Evolutionary conservation across 495 filamentous ascomycete species (phyloP).

Genomic region (Xylaria intraflava): DNA sequence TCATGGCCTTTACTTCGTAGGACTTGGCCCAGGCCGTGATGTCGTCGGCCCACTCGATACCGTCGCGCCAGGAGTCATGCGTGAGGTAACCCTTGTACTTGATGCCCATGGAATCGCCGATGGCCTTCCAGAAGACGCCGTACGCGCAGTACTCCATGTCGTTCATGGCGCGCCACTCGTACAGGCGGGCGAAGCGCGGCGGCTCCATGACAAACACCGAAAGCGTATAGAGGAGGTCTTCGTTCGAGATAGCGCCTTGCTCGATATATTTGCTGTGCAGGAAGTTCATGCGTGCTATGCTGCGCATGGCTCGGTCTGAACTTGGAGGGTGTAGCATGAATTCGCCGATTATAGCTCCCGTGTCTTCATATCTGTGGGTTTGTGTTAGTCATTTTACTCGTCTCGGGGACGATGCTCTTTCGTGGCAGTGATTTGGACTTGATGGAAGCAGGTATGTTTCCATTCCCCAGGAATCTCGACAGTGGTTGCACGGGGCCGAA

Average conservation of each 20-base stretch:
- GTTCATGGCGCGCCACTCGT: conserved; percentile 58
- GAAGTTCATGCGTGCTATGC: conserved; percentile 60
- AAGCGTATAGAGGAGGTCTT: conserved; percentile 63
- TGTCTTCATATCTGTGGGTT: conserved; percentile 51
- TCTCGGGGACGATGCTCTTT: neutral
- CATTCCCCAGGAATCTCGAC: too few species aligned
- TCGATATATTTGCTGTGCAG: conserved; percentile 55
- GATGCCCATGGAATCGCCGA: conserved; percentile 57
- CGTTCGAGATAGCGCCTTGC: conserved; percentile 53
- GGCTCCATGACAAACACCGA: conserved; percentile 56
- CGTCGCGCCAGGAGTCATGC: conserved; percentile 48
- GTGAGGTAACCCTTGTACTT: conserved; percentile 35
- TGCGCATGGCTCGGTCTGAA: conserved; percentile 40
- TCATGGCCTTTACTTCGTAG: conserved; percentile 54
- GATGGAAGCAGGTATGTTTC: too few species aligned
- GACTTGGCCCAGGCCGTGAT: conserved; percentile 49
- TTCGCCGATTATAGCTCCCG: conserved; percentile 51
- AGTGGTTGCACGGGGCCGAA: neutral
- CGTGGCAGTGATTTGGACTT: neutral
- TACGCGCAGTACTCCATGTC: conserved; percentile 60
- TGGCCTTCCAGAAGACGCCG: conserved; percentile 58
- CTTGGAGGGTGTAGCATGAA: conserved; percentile 36
- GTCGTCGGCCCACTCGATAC: conserved; percentile 61
- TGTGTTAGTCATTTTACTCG: neutral
- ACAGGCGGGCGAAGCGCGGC: conserved; percentile 48